Evolutionary conservation across 192 early-diverging fungal genomes (phyloP).

Genomic region (Gorgonomyces haynaldii): DNA sequence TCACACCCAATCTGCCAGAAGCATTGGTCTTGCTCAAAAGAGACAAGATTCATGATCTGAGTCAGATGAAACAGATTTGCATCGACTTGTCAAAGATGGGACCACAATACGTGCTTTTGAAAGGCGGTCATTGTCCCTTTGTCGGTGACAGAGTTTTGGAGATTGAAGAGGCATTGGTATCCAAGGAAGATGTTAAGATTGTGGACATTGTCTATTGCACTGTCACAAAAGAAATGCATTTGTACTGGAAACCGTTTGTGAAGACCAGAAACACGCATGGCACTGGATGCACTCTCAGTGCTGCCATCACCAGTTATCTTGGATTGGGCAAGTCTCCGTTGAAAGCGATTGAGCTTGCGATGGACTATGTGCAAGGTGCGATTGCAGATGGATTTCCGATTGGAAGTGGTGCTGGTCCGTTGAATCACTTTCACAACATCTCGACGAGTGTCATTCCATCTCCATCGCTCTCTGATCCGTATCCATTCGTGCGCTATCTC

Average conservation of each 20-base stretch:
- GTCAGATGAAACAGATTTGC: conserved; percentile 53
- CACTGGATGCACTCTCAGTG: conserved; percentile 75
- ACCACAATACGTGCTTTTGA: conserved; percentile 52
- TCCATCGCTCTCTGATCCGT: not conserved
- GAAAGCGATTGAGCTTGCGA: conserved; percentile 39
- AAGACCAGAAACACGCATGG: conserved; percentile 67
- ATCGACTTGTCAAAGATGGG: conserved; percentile 40
- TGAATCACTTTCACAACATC: conserved; percentile 60
- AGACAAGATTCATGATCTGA: conserved; percentile 33
- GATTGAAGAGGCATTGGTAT: conserved; percentile 10
- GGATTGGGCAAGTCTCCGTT: conserved; percentile 40
- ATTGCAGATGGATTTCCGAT: conserved; percentile 47
- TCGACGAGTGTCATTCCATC: conserved; percentile 2
- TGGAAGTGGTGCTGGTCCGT: conserved; percentile 59
- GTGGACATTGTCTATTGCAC: conserved; percentile 56
- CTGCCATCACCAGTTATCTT: conserved; percentile 65
- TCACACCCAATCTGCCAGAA: conserved; percentile 81
- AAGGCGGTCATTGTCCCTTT: conserved; percentile 71
- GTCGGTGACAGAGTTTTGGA: conserved; percentile 5
- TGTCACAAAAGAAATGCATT: conserved; percentile 20
- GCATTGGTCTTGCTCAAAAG: conserved; percentile 45
- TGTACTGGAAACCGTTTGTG: conserved; percentile 46
- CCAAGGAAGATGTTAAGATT: conserved; percentile 4
- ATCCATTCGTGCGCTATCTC: conserved; percentile 21
- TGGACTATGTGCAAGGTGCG: conserved; percentile 53